Evolutionary conservation across 192 early-diverging fungal species (phyloP).

Genomic region (Chytriomyces sp.): DNA sequence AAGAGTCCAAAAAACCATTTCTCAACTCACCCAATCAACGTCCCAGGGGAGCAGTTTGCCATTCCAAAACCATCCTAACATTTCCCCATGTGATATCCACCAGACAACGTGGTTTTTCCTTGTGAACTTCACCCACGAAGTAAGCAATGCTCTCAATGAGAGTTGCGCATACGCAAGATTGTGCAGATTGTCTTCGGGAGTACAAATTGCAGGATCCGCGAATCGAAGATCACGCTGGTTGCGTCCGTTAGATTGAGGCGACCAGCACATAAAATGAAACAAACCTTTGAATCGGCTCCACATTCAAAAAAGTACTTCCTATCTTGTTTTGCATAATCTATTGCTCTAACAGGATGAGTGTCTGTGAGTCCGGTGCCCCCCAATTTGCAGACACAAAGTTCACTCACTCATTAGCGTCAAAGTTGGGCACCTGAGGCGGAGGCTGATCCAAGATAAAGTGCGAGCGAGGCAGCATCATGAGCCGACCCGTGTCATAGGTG

Average conservation of each 20-base stretch:
- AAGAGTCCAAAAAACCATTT: constrained; percentile 18
- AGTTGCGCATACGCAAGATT: not conserved
- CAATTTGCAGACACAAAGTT: no score
- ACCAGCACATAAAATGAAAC: not conserved
- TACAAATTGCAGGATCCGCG: not conserved
- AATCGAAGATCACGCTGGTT: not conserved
- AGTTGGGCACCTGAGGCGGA: not conserved
- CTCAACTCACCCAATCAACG: no score
- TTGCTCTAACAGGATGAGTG: no score
- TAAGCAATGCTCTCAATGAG: not conserved
- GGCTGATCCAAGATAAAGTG: not conserved
- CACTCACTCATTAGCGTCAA: no score
- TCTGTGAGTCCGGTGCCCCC: no score
- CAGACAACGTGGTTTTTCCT: constrained; percentile 30
- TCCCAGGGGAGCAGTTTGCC: constrained; percentile 43
- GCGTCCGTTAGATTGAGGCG: not conserved
- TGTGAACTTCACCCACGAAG: constrained; percentile 28
- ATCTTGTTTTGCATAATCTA: no score
- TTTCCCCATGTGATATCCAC: constrained; percentile 45
- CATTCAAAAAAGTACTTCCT: not conserved
- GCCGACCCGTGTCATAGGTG: not conserved
- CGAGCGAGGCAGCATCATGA: not conserved
- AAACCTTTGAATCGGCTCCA: not conserved
- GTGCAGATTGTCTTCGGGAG: not conserved
- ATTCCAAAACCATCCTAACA: constrained; percentile 51